These are phyloP conservation scores for Paspalum vaginatum DNA, from an alignment of 176 grass and related monocot genomes.

Conservation along the genomic window DNA sequence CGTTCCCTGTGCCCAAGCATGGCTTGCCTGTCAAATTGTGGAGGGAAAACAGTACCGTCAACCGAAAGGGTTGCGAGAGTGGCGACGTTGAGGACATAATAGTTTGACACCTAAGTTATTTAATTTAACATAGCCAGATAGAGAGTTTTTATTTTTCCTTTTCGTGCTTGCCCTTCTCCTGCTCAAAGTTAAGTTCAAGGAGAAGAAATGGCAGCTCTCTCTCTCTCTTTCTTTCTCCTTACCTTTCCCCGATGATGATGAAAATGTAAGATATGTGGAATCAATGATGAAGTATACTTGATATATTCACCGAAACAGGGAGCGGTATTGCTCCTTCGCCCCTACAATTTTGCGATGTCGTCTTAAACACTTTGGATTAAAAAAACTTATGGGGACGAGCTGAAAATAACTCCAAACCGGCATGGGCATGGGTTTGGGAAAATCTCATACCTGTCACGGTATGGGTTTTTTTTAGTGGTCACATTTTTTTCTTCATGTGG, in stretches of 20 bases:
- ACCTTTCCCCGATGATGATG: neutral
- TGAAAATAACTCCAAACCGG: no score
- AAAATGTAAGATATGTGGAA: slow-evolving; percentile 9
- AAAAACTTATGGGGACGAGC: neutral
- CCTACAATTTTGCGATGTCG: neutral
- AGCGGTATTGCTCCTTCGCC: neutral
- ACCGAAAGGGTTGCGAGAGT: neutral
- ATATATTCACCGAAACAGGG: neutral
- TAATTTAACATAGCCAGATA: slow-evolving; percentile 25
- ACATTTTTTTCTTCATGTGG: no score
- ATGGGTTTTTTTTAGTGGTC: no score
- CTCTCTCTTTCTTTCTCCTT: neutral
- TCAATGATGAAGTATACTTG: slow-evolving; percentile 16
- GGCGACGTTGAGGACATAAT: slow-evolving; percentile 16
- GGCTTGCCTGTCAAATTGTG: slow-evolving; percentile 62
- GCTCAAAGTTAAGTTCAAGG: neutral
- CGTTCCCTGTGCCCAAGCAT: slow-evolving; percentile 93
- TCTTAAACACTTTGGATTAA: neutral
- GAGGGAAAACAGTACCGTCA: slow-evolving; percentile 1
- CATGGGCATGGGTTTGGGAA: no score
- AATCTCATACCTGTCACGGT: no score
- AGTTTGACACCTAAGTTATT: slow-evolving; percentile 27
- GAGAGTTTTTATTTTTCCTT: slow-evolving; percentile 20
- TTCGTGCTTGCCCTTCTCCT: slow-evolving; percentile 29
- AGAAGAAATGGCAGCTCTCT: neutral